Percentiles rank a stretch among this genome's conserved stretches.
Evolutionary conservation across 257 asterid genomes (phyloP).

Genomic region (Ophiorrhiza pumila): DNA sequence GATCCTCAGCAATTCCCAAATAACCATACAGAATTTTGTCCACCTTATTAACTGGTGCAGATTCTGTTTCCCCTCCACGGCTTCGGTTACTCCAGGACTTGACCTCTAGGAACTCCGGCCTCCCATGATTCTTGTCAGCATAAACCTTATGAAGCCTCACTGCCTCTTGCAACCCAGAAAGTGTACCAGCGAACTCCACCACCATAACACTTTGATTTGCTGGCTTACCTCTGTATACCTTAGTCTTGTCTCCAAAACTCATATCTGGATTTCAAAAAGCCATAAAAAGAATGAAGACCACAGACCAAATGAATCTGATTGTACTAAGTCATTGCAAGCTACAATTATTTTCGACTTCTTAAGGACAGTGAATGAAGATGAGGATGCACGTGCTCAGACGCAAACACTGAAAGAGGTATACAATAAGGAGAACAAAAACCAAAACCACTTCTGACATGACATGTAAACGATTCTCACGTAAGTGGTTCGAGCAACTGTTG

Average conservation of each 20-base stretch:
- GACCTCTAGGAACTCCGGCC: slow-evolving; percentile 35
- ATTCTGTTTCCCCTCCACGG: slow-evolving; percentile 19
- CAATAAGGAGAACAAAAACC: neutral
- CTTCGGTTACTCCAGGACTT: slow-evolving; percentile 18
- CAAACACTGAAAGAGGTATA: neutral
- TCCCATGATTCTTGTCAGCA: slow-evolving; percentile 42
- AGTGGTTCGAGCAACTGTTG: no score
- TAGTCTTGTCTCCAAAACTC: slow-evolving; percentile 55
- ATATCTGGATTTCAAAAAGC: slow-evolving; percentile 25
- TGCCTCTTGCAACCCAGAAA: slow-evolving; percentile 68
- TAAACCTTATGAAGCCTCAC: slow-evolving; percentile 45
- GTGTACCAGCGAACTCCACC: slow-evolving; percentile 60
- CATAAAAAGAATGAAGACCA: neutral
- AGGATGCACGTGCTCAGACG: no score
- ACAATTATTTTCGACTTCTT: neutral
- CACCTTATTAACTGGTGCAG: slow-evolving; percentile 14
- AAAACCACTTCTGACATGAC: neutral
- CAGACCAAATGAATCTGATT: neutral
- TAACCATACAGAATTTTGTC: slow-evolving; percentile 50
- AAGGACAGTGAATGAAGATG: neutral
- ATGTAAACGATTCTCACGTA: neutral
- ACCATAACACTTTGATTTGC: slow-evolving; percentile 58
- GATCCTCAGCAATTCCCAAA: slow-evolving; percentile 62
- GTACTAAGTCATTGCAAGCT: no score
- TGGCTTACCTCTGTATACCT: slow-evolving; percentile 58